Evolutionary conservation across 2,329 filamentous ascomycete species (phyloP), one percentile per base, ranked within the genome.

Genomic region (Neospermospora avenae): DNA sequence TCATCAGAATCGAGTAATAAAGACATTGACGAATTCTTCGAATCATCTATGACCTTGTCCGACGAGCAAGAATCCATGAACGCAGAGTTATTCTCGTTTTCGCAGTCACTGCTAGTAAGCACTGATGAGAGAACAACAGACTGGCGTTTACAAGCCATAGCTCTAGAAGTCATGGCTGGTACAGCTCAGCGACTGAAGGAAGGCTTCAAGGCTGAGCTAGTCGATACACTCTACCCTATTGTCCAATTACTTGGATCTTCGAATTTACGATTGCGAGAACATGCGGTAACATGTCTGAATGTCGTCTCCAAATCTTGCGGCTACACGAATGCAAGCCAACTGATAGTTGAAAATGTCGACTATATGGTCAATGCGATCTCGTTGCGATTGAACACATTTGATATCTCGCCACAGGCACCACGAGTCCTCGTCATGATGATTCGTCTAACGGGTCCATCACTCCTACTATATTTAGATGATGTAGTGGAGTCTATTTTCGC

Each of bases 341-440:
- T 99, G 65, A 87, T 99, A 41, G 84, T 98, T 28, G 86, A 89
- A 55, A 99, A 99, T 63, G 93, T 91, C 16, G 95, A 99, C 74
- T 99, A 99, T 73, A 89, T 99, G 75, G 88, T 98, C 62, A 98
- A 98, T 71, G 91, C 95, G 0, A 85, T 99, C 16, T 91, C 90
- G 0, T 76, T 98, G 62, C 90, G 92, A 63, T 82, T 99, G 7
- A 97, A 96, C 68, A 91, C 90, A 0, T 91, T 97, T 65, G 92
- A 97, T 65, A 88, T 98, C 55, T 93, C 92, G 0, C 93, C 93
- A 1, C 90, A 96, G 64, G 92, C 91, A 3, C 92, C 93, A 2
- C 89, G 93, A 67, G 95, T 98, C 1, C 76, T 99, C 52, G 82
- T 89, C 6, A 97, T 99, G 93, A 96, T 98, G 90, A 86, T 98